Evolutionary conservation across 139 green algal species (phyloP).

Genomic region (Yamagishiella unicocca): DNA sequence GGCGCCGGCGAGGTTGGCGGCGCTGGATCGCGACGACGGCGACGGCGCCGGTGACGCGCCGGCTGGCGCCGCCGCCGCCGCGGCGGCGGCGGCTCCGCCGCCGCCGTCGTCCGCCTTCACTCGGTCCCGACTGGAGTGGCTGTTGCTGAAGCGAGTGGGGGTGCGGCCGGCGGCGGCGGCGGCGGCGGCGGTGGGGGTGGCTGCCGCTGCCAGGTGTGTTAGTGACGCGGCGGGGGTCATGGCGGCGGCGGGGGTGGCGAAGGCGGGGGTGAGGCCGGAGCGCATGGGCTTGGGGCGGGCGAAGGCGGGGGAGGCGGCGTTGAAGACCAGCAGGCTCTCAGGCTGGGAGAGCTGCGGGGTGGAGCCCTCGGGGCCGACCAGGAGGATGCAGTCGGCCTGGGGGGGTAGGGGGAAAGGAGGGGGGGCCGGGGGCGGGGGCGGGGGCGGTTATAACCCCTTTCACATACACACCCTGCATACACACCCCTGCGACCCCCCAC

Average conservation of each 20-base stretch:
- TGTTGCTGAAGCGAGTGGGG: not conserved
- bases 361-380: constrained; percentile 63
- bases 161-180: not conserved
- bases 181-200: not conserved
- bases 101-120: not conserved
- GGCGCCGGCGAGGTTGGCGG: constrained; percentile 8
- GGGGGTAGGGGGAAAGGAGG: not conserved
- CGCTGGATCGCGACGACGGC: not conserved
- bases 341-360: constrained; percentile 42
- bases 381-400: constrained; percentile 68
- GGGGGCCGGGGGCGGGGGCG: not conserved
- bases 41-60: not conserved
- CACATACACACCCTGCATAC: not conserved
- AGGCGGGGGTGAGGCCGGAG: constrained; percentile 2
- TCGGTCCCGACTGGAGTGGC: no score
- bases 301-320: constrained; percentile 34
- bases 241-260: not conserved
- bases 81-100: not conserved
- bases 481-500: not conserved
- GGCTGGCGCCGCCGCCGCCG: not conserved
- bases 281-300: constrained; percentile 10
- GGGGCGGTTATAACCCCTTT: not conserved
- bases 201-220: not conserved
- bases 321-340: constrained; percentile 55
- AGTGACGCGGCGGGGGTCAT: constrained; percentile 12